These are phyloP conservation scores for Saxophila tyrrhenica DNA, from an alignment of 495 filamentous ascomycete species.

Conservation along the genomic window DNA sequence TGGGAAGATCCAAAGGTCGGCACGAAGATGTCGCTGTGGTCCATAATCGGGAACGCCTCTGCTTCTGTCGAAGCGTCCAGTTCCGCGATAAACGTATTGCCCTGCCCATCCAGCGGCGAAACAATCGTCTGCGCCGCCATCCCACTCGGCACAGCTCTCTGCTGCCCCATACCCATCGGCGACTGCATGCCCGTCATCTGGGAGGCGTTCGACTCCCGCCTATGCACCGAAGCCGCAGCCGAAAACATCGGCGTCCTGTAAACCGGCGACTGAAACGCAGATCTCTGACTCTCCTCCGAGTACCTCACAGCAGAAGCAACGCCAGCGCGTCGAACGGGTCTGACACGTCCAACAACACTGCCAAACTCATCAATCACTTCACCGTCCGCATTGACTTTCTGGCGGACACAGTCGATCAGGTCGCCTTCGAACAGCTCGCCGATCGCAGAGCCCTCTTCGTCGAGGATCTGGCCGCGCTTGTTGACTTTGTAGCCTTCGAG, in stretches of 20 bases:
- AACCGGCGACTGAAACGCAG: neutral
- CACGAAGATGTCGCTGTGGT: constrained; percentile 18
- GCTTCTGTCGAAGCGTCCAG: constrained; percentile 2
- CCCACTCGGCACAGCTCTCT: neutral
- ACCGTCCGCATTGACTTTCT: constrained; percentile 39
- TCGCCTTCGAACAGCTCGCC: constrained; percentile 43
- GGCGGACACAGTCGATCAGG: constrained; percentile 34
- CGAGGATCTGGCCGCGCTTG: constrained; percentile 42
- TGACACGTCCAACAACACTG: constrained; percentile 31
- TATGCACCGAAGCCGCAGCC: neutral
- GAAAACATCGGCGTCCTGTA: neutral
- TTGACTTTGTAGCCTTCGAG: constrained; percentile 42
- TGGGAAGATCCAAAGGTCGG: constrained; percentile 2
- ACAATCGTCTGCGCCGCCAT: neutral
- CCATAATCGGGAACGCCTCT: constrained; percentile 11
- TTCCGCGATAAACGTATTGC: constrained; percentile 1
- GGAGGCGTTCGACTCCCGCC: neutral
- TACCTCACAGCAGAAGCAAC: neutral
- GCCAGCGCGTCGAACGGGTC: neutral
- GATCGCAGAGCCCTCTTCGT: constrained; percentile 41
- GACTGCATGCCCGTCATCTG: neutral
- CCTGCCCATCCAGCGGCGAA: neutral
- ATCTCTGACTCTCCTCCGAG: neutral
- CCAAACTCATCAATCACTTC: constrained; percentile 40
- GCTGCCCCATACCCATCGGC: neutral